phyloP scores from a whole-genome alignment of 2,329 filamentous ascomycete genomes.

The Fusarium sp. region DNA sequence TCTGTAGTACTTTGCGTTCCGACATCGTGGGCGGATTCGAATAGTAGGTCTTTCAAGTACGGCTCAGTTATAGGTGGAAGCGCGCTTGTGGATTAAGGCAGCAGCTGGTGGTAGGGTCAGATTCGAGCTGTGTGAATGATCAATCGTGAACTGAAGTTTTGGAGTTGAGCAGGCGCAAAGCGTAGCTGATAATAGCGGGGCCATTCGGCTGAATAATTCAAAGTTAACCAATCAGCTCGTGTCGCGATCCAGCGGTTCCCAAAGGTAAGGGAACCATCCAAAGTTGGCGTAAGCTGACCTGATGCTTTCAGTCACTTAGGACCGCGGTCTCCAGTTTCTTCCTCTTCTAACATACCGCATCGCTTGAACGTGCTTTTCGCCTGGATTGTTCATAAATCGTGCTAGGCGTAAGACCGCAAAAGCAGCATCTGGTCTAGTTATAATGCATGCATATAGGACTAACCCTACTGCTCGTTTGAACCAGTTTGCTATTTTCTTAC shows the following conservation, averaged over 20 bases:
- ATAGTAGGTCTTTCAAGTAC: not conserved
- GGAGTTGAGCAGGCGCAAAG: not conserved
- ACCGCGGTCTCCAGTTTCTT: too few relatives aligned
- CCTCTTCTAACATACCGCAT: not conserved
- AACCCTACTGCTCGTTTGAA: too few relatives aligned
- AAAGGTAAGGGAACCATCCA: not conserved
- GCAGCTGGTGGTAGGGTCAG: not conserved
- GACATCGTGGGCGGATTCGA: constrained; percentile 68
- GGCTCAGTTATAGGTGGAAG: not conserved
- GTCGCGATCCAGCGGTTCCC: not conserved
- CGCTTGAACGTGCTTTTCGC: too few relatives aligned
- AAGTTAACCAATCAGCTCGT: not conserved
- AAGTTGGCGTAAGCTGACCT: not conserved
- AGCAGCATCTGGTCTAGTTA: too few relatives aligned
- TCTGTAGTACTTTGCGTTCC: constrained; percentile 81
- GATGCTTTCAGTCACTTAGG: not conserved
- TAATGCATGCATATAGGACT: too few relatives aligned
- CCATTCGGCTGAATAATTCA: not conserved
- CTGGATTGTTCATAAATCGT: too few relatives aligned
- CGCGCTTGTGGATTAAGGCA: not conserved
- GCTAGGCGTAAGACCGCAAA: too few relatives aligned
- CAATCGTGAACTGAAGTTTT: not conserved
- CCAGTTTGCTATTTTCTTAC: too few relatives aligned
- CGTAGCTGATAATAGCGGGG: not conserved
- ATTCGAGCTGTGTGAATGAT: not conserved